These are phyloP conservation scores for Apiotrichum domesticum DNA, from an alignment of 1,284 basidiomycete species.

Conservation along the genomic window DNA sequence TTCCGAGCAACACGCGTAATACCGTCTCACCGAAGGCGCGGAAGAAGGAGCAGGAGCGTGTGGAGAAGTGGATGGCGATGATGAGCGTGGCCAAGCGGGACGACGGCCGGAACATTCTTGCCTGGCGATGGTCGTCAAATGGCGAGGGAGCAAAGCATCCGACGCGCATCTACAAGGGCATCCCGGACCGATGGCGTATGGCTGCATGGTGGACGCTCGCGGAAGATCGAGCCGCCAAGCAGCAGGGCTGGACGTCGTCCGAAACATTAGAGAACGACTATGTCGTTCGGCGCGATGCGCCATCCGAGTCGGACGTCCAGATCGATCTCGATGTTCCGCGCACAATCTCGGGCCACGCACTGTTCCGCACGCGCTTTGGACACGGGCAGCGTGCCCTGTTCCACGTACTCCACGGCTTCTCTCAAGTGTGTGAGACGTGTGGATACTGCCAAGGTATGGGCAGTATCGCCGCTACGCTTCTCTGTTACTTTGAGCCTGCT, in stretches of 20 bases:
- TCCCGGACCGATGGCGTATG: slow-evolving; percentile 90
- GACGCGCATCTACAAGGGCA: slow-evolving; percentile 73
- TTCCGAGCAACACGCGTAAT: slow-evolving; percentile 8
- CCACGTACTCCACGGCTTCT: slow-evolving; percentile 88
- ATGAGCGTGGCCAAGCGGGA: slow-evolving; percentile 60
- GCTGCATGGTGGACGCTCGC: slow-evolving; percentile 82
- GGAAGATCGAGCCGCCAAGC: slow-evolving; percentile 39
- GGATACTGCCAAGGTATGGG: slow-evolving; percentile 99
- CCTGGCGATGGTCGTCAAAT: slow-evolving; percentile 62
- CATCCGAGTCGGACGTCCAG: slow-evolving; percentile 87
- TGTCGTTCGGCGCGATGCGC: slow-evolving; percentile 59
- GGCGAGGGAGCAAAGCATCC: slow-evolving; percentile 56
- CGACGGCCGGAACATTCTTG: slow-evolving; percentile 65
- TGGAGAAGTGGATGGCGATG: slow-evolving; percentile 86
- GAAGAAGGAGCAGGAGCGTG: slow-evolving; percentile 62
- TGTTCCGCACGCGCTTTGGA: slow-evolving; percentile 94
- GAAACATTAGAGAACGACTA: slow-evolving; percentile 52
- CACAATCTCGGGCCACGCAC: slow-evolving; percentile 89
- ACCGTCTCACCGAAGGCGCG: slow-evolving; percentile 14
- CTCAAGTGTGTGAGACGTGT: slow-evolving; percentile 73
- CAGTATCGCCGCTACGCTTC: slow-evolving; percentile 86
- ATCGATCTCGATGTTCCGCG: slow-evolving; percentile 97
- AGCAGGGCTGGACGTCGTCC: background rate
- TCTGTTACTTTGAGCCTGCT: slow-evolving; percentile 88
- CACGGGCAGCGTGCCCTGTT: slow-evolving; percentile 89